phyloP scores from a whole-genome alignment of 331 rosid species.

The Stylosanthes scabra region DNA sequence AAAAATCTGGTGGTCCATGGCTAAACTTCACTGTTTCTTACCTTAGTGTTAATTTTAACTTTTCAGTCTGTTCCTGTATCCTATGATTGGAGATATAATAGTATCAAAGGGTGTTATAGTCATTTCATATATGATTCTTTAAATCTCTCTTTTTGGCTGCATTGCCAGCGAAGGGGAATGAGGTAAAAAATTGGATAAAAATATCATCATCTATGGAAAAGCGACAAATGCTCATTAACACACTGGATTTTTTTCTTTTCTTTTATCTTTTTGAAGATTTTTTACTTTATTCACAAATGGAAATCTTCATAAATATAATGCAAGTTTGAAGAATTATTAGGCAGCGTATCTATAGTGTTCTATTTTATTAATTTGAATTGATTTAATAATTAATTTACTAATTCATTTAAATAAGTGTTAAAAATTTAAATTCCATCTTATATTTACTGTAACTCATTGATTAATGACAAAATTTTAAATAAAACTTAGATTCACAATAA shows the following conservation, averaged over 20 bases:
- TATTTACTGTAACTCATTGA: too few relatives aligned
- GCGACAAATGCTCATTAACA: not conserved
- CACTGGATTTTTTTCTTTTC: not conserved
- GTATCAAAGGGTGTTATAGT: not conserved
- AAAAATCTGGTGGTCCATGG: not conserved
- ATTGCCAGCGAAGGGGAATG: not conserved
- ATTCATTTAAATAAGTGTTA: too few relatives aligned
- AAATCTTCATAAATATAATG: not conserved
- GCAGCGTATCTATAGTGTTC: not conserved
- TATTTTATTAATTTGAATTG: too few relatives aligned
- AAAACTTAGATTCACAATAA: too few relatives aligned
- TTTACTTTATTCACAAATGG: not conserved
- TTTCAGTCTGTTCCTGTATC: not conserved
- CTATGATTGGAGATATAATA: not conserved
- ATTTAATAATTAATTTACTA: too few relatives aligned
- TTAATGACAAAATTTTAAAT: too few relatives aligned
- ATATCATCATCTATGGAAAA: not conserved
- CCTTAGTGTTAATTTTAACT: not conserved
- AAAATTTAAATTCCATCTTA: too few relatives aligned
- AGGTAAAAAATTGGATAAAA: not conserved
- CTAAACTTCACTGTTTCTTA: conserved; percentile 5
- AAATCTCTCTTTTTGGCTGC: not conserved
- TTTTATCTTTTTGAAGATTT: too few relatives aligned
- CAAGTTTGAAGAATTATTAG: not conserved
- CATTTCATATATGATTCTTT: not conserved